Conservation (phyloP, 2,329 filamentous ascomycete species). For the Monilinia aucupariae region DNA sequence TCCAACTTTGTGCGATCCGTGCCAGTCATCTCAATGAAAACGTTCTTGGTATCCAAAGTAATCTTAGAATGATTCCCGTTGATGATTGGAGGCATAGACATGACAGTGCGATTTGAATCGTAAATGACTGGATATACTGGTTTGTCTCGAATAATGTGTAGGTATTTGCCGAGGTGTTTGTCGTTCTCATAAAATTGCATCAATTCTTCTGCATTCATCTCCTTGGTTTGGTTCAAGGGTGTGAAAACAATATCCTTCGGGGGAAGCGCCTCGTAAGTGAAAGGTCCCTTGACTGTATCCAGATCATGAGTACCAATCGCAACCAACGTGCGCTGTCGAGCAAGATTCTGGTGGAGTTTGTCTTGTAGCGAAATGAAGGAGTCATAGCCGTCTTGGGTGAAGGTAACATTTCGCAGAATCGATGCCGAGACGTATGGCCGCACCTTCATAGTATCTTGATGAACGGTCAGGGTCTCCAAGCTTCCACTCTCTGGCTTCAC, state of each 20-base stretch:
- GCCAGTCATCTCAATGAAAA: constrained; percentile 96
- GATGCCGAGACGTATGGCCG: constrained; percentile 85
- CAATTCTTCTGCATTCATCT: constrained; percentile 80
- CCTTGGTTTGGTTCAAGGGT: constrained; percentile 84
- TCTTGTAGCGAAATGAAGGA: constrained; percentile 98
- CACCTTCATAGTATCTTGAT: constrained; percentile 68
- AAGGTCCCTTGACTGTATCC: constrained; percentile 87
- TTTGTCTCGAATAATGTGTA: constrained; percentile 91
- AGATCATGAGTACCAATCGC: constrained; percentile 96
- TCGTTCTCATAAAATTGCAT: constrained; percentile 96
- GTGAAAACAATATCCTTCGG: constrained; percentile 90
- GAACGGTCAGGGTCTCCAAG: constrained; percentile 74
- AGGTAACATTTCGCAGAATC: constrained; percentile 83
- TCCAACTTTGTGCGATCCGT: constrained; percentile 95
- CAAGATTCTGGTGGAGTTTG: constrained; percentile 95
- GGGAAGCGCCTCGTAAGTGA: constrained; percentile 88
- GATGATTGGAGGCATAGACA: constrained; percentile 95
- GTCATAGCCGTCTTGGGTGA: constrained; percentile 85
- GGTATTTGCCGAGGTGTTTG: constrained; percentile 81
- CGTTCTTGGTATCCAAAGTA: constrained; percentile 79
- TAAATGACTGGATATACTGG: constrained; percentile 95
- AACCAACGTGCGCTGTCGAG: constrained; percentile 87
- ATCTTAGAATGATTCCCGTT: constrained; percentile 98
- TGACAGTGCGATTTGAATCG: constrained; percentile 79
- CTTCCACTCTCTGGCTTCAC: constrained; percentile 66